Evolutionary conservation across 805 yeast genomes (phyloP).

Genomic region (Lipomyces anomalus): DNA sequence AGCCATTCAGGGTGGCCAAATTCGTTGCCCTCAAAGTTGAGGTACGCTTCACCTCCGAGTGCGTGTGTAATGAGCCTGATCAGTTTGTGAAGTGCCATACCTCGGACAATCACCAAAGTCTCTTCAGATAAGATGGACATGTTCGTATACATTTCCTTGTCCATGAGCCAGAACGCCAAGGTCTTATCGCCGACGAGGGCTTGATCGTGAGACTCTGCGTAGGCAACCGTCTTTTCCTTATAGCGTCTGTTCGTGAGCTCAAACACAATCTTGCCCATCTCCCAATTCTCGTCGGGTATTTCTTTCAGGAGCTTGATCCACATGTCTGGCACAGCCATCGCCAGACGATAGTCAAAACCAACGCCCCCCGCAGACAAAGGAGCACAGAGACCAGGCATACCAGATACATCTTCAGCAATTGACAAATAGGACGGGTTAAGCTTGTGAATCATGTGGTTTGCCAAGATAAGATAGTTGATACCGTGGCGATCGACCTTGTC

Average conservation of each 20-base stretch:
- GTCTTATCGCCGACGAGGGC: slow-evolving; percentile 97
- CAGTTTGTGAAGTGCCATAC: slow-evolving; percentile 84
- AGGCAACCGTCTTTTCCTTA: slow-evolving; percentile 81
- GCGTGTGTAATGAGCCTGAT: slow-evolving; percentile 81
- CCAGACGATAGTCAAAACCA: slow-evolving; percentile 88
- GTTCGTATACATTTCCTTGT: slow-evolving; percentile 91
- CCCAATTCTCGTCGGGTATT: slow-evolving; percentile 83
- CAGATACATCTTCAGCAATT: slow-evolving; percentile 95
- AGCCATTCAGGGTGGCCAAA: slow-evolving; percentile 99
- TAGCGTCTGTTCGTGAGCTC: slow-evolving; percentile 85
- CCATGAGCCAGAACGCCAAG: slow-evolving; percentile 97
- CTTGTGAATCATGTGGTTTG: slow-evolving; percentile 68
- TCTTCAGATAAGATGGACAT: slow-evolving; percentile 74
- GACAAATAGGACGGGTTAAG: slow-evolving; percentile 56
- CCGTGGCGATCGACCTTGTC: slow-evolving; percentile 79
- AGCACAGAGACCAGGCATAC: slow-evolving; percentile 91
- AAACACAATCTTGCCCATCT: slow-evolving; percentile 68
- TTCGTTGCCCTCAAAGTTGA: slow-evolving; percentile 95
- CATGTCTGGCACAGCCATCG: slow-evolving; percentile 99
- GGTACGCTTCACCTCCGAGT: slow-evolving; percentile 94
- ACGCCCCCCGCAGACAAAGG: slow-evolving; percentile 74
- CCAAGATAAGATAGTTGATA: slow-evolving; percentile 77
- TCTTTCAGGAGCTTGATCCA: slow-evolving; percentile 94
- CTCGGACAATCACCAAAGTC: slow-evolving; percentile 79
- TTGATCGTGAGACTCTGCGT: slow-evolving; percentile 95